Evolutionary conservation across 2,329 filamentous ascomycete genomes (phyloP).

Genomic region (Eurotiales sp.): DNA sequence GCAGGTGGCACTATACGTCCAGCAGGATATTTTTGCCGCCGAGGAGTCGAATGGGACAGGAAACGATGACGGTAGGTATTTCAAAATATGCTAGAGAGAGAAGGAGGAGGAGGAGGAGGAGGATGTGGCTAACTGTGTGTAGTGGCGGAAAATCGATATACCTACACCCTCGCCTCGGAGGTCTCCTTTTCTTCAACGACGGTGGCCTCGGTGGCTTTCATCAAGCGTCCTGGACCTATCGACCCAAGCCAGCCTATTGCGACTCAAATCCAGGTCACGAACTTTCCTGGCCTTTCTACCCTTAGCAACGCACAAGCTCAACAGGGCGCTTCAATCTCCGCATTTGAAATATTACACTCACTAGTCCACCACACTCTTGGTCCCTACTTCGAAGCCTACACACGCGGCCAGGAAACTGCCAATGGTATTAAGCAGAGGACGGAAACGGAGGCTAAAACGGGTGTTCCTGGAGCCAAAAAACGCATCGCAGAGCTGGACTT

Average conservation of each 20-base stretch:
- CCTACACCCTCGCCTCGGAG: constrained; percentile 77
- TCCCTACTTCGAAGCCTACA: constrained; percentile 96
- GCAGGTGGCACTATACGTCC: constrained; percentile 84
- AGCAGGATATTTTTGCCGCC: constrained; percentile 65
- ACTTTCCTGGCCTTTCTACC: constrained; percentile 76
- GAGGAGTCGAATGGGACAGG: constrained; percentile 43
- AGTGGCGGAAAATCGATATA: constrained; percentile 50
- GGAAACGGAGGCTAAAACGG: constrained; percentile 87
- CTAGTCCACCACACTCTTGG: constrained; percentile 86
- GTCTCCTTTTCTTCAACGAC: constrained; percentile 68
- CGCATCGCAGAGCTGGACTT: constrained; percentile 91
- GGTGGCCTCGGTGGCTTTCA: constrained; percentile 83
- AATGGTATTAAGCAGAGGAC: constrained; percentile 67
- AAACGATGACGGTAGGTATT: constrained; percentile 38
- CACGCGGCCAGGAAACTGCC: constrained; percentile 69
- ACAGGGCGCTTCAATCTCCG: constrained; percentile 70
- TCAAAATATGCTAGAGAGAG: too few relatives aligned
- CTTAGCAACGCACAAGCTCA: constrained; percentile 64
- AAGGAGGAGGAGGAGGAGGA: too few relatives aligned
- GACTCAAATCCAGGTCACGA: constrained; percentile 88
- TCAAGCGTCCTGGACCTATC: constrained; percentile 86
- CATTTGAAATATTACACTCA: constrained; percentile 89
- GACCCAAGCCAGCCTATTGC: constrained; percentile 77
- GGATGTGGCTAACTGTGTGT: not conserved
- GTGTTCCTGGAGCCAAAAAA: constrained; percentile 96